These are phyloP conservation scores for Malania oleifera DNA, from an alignment of 164 flowering plant species.

Conservation along the genomic window DNA sequence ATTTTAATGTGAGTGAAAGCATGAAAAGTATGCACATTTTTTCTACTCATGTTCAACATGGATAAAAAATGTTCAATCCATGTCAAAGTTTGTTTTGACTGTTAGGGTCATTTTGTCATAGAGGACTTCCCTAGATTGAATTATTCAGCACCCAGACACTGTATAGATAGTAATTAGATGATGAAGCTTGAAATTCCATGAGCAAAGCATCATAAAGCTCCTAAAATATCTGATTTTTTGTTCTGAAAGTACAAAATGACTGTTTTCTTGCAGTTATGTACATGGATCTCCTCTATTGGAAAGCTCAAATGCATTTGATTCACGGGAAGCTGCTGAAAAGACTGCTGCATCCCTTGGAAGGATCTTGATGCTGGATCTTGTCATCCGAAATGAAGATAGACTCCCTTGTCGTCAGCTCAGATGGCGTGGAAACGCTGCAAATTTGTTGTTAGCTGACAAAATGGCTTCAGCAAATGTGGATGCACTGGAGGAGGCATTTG, in stretches of 20 bases:
- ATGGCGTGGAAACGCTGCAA: slow-evolving; percentile 96
- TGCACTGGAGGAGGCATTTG: slow-evolving; percentile 52
- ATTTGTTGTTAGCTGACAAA: slow-evolving; percentile 67
- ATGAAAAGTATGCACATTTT: too few species aligned
- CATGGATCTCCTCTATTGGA: slow-evolving; percentile 92
- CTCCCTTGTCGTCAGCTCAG: slow-evolving; percentile 89
- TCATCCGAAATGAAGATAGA: slow-evolving; percentile 97
- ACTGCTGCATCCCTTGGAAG: slow-evolving; percentile 88
- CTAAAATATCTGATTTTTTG: not conserved
- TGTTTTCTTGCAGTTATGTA: slow-evolving; percentile 63
- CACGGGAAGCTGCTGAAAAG: slow-evolving; percentile 62
- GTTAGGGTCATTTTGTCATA: not conserved
- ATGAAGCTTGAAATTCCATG: slow-evolving; percentile 6
- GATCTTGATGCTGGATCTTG: slow-evolving; percentile 89
- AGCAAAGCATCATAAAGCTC: slow-evolving; percentile 8
- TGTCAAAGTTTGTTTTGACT: not conserved
- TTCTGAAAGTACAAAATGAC: not conserved
- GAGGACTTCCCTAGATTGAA: not conserved
- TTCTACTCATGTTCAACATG: not conserved
- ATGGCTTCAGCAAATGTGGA: slow-evolving; percentile 31
- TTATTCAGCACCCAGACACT: not conserved
- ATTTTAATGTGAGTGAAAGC: too few species aligned
- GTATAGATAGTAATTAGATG: not conserved
- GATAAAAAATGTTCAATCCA: not conserved
- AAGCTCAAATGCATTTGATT: slow-evolving; percentile 64